Base-by-base conservation (phyloP, 2,329 filamentous ascomycete genomes). In the Aureobasidium sp. region DNA sequence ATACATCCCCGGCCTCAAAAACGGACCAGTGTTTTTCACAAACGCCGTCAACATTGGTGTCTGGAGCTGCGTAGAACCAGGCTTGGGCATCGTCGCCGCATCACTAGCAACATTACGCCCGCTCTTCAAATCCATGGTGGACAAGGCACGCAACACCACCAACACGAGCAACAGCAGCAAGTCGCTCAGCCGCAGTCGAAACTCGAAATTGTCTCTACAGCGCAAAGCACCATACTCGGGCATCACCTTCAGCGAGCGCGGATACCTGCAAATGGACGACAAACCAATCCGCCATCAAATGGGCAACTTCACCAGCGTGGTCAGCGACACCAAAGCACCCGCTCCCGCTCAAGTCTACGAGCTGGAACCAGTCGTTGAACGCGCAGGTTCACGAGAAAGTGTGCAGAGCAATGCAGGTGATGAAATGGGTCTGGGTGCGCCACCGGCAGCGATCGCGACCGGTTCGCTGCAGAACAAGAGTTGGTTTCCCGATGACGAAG, bases 1-100 rank as follows among this genome's bases (percentile, higher is more conserved):
- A 5, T 63, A 60, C 38, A 59, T 64, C 14, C 47, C 55, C 25
- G 56, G 56, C 8, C 49, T 63, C 6, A 54, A 41, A 7, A 55
- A 55, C 3, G 57, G 58, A 2, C 42, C 55, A 11, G 39, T 60
- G 12, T 63, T 63, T 54, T 63, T 64, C 56, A 53, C 45, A 19
- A 58, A 57, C 2, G 57, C 60, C 6, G 54, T 61, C 25, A 57
- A 59, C 25, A 57, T 66, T 10, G 61, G 59, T 16, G 60, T 66
- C 22, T 64, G 61, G 59, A 63, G 61, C 3, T 59, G 60, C 34
- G 54, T 62, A 22, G 67, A 70, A 53, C 61, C 61, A 24, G 65
- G 64, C 7, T 51, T 69, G 4, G 65, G 64, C n/a, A 63, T 68
- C 7, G 58, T 59, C n/a, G 66, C 67, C 34, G 62, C 65, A 8